phyloP scores from a whole-genome alignment of 2,329 filamentous ascomycete species.

The Pseudodiploospora longispora region DNA sequence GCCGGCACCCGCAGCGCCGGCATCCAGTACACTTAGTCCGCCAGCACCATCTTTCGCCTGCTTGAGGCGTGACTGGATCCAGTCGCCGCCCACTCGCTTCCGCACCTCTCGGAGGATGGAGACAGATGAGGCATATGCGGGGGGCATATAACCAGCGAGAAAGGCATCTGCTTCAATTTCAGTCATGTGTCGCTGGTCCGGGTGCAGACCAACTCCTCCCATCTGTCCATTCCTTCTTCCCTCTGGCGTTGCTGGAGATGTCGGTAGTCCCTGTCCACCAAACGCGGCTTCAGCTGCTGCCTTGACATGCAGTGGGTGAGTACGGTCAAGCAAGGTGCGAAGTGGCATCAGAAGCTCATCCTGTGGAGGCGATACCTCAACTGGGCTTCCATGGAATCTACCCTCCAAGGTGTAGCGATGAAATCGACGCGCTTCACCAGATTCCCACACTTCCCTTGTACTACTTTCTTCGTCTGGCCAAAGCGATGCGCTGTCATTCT shows the following conservation, averaged over 20 bases:
- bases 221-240: constrained; percentile 50
- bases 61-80: constrained; percentile 57
- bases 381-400: constrained; percentile 65
- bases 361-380: constrained; percentile 67
- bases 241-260: constrained; percentile 64
- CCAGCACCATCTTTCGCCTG: constrained; percentile 40
- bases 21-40: constrained; percentile 61
- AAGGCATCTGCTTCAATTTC: constrained; percentile 70
- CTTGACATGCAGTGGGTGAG: constrained; percentile 66
- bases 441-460: constrained; percentile 24
- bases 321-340: constrained; percentile 55
- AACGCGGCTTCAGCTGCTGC: constrained; percentile 66
- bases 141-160: constrained; percentile 61
- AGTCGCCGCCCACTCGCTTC: constrained; percentile 61
- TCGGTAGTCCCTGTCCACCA: constrained; percentile 67
- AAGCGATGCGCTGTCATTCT: constrained; percentile 14
- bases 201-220: constrained; percentile 55
- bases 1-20: constrained; percentile 65
- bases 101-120: constrained; percentile 65
- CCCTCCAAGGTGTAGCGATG: constrained; percentile 70
- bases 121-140: constrained; percentile 59
- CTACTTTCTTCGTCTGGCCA: constrained; percentile 13
- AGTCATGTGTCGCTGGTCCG: constrained; percentile 58
- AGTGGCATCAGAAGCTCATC: constrained; percentile 64
- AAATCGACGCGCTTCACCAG: constrained; percentile 39